Conservation (phyloP, 176 grass and related monocot genomes). For the Themeda triandra region DNA sequence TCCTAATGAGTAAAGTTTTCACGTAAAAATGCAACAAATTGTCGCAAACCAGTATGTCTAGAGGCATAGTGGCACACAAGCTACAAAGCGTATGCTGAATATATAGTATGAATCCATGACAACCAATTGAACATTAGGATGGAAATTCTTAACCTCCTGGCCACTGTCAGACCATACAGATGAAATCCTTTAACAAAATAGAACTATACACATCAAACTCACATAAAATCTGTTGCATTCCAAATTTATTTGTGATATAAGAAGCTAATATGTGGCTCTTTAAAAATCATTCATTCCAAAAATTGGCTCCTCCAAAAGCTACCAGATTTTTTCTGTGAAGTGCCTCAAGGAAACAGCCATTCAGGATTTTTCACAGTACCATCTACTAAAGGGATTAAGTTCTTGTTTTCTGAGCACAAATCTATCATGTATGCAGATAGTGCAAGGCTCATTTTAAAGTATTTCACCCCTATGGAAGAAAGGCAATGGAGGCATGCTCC, state of each 20-base stretch:
- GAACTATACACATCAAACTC: neutral
- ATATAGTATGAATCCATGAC: neutral
- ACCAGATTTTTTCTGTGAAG: neutral
- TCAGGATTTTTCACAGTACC: neutral
- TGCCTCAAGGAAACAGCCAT: neutral
- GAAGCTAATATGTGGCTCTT: neutral
- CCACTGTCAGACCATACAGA: neutral
- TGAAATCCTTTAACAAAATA: neutral
- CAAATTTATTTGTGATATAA: neutral
- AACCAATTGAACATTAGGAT: neutral
- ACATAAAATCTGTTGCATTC: neutral
- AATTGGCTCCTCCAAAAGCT: neutral
- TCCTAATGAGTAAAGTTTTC: neutral
- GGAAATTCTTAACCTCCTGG: neutral
- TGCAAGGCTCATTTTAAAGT: neutral
- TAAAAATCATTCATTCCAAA: neutral
- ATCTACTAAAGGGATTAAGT: neutral
- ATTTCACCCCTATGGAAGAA: neutral
- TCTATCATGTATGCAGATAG: neutral
- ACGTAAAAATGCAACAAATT: neutral
- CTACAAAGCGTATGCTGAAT: constrained; percentile 4
- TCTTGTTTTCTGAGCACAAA: neutral
- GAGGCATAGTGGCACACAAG: neutral
- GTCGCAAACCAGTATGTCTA: neutral
- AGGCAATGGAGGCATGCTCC: neutral